These are phyloP conservation scores for Sordariomycetes sp. DNA, from an alignment of 2,329 filamentous ascomycete species.

Conservation along the genomic window DNA sequence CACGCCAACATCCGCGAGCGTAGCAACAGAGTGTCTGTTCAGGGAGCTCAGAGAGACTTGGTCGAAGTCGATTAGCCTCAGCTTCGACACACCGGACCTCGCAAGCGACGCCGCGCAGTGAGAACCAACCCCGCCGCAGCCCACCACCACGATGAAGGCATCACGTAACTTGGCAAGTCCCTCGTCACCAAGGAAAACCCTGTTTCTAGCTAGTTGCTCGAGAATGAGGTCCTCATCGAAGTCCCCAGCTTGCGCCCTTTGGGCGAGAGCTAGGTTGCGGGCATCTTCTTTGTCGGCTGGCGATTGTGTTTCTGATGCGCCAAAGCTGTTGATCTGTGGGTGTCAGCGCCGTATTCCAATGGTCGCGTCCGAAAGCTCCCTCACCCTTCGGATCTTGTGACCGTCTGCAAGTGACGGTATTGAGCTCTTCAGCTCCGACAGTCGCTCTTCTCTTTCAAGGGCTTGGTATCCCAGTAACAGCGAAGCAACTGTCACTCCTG, in stretches of 20 bases:
- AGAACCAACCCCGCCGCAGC: conserved; percentile 89
- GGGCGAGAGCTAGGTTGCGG: conserved; percentile 48
- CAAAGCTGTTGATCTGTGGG: conserved; percentile 50
- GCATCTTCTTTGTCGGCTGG: conserved; percentile 50
- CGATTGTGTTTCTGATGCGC: conserved; percentile 35
- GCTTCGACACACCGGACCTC: conserved; percentile 77
- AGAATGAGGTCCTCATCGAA: conserved; percentile 75
- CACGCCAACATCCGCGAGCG: conserved; percentile 84
- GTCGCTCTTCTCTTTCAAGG: conserved; percentile 42
- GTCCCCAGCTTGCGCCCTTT: conserved; percentile 51
- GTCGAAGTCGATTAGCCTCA: conserved; percentile 92
- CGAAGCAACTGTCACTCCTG: conserved; percentile 50
- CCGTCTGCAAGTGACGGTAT: conserved; percentile 32
- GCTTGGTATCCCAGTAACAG: conserved; percentile 54
- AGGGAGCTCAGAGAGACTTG: conserved; percentile 92
- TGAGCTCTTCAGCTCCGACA: conserved; percentile 49
- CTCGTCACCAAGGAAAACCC: conserved; percentile 77
- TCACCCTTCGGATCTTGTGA: conserved; percentile 6
- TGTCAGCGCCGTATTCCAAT: neutral
- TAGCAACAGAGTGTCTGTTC: conserved; percentile 93
- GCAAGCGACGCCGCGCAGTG: conserved; percentile 82
- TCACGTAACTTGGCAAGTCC: conserved; percentile 72
- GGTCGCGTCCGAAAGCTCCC: neutral
- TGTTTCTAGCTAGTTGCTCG: conserved; percentile 88
- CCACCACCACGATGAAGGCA: conserved; percentile 82